phyloP scores from a whole-genome alignment of 805 yeast genomes.

The Ogataea siamensis region DNA sequence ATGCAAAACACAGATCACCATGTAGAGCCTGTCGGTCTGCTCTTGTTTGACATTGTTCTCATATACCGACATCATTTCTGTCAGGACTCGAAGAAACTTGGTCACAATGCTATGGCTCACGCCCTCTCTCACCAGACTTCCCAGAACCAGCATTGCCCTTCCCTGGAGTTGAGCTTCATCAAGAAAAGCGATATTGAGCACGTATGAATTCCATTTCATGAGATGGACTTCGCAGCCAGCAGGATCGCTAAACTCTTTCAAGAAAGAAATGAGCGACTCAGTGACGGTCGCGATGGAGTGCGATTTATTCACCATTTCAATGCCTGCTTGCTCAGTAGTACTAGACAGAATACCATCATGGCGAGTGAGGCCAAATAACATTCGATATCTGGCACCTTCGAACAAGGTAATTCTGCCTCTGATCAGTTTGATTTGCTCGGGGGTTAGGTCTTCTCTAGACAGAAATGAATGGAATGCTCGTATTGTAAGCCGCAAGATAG shows the following conservation, averaged over 20 bases:
- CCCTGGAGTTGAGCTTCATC: constrained; percentile 59
- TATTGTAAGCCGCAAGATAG: constrained; percentile 58
- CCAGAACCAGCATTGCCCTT: constrained; percentile 66
- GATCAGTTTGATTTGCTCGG: constrained; percentile 39
- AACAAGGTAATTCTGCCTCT: constrained; percentile 46
- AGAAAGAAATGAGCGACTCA: constrained; percentile 50
- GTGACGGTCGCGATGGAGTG: constrained; percentile 58
- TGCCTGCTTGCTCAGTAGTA: constrained; percentile 26
- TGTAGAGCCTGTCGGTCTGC: constrained; percentile 23
- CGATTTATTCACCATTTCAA: constrained; percentile 40
- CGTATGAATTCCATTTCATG: constrained; percentile 62
- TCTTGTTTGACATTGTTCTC: constrained; percentile 20
- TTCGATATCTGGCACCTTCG: constrained; percentile 62
- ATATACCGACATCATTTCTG: constrained; percentile 29
- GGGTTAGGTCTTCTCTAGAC: constrained; percentile 51
- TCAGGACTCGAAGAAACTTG: constrained; percentile 25
- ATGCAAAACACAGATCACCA: constrained; percentile 40
- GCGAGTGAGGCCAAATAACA: constrained; percentile 69
- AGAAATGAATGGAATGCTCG: constrained; percentile 70
- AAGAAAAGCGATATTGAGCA: constrained; percentile 59
- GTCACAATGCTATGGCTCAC: constrained; percentile 51
- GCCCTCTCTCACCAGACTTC: constrained; percentile 63
- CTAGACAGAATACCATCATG: constrained; percentile 39
- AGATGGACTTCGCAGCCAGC: constrained; percentile 55
- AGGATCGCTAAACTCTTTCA: constrained; percentile 46